Base-by-base conservation (phyloP, 2,329 filamentous ascomycete genomes). In the Boeremia lycopersici region DNA sequence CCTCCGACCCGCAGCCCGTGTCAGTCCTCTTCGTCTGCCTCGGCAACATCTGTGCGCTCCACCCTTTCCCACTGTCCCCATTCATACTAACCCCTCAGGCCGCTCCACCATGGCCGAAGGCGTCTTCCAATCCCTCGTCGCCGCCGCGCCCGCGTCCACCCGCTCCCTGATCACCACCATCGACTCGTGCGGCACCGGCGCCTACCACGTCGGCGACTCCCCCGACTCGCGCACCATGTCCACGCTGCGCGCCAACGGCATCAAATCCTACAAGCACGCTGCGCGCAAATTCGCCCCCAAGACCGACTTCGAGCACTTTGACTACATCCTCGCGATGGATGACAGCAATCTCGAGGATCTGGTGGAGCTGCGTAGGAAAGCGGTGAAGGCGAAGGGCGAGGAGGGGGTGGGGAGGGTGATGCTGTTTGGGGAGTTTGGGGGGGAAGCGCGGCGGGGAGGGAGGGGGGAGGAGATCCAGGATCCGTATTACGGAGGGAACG, bases 1-100 rank as follows among this genome's bases (percentile, higher is more conserved):
- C 47, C 41, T 42, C 56, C 9, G 36, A 11, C 4, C 59, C 62
- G 29, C 69, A 67, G 40, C 69, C 72, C 64, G 70, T 90, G 49
- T 92, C 88, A 2, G 89, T 98, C 33, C 85, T 98, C 47, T 98
- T 98, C 73, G 93, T 98, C 65, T 99, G 95, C 77, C 83, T 98
- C 30, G 95, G 95, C 74, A 99, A 99, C 77, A 98, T 98, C 70
- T 99, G 92, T n/a, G n/a, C n/a, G n/a, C n/a, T n/a, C n/a, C n/a
- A n/a, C n/a, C n/a, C n/a, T n/a, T n/a, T n/a, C n/a, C n/a, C n/a
- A n/a, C n/a, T n/a, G n/a, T n/a, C n/a, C n/a, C n/a, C n/a, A n/a
- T n/a, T n/a, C n/a, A 3, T 28, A 34, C 44, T 51, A 19, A 48
- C 82, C 84, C 50, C 48, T 38, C 56, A 83, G 82, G 84, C 70